Conservation (phyloP, 768 basidiomycete species). For the Austroboletus eburneus region DNA sequence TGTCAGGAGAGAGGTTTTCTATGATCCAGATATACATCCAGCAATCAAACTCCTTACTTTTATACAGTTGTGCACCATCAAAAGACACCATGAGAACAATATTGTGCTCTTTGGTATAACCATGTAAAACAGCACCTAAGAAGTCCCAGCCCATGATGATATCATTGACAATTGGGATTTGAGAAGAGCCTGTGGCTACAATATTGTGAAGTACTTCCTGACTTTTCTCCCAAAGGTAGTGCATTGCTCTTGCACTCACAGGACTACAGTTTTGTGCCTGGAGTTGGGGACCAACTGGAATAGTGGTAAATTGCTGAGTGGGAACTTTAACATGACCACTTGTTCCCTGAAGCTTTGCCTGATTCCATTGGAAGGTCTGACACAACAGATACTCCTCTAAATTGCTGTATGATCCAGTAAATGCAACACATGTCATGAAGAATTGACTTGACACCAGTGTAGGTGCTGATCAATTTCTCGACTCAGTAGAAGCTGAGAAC, state of each 20-base stretch:
- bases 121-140: not conserved
- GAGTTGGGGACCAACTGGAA: slow-evolving; percentile 41
- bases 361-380: slow-evolving; percentile 23
- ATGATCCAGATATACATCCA: slow-evolving; percentile 40
- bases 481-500: slow-evolving; percentile 13
- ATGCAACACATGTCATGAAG: slow-evolving; percentile 43
- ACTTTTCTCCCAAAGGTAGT: too few species aligned
- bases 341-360: not conserved
- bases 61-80: slow-evolving; percentile 39
- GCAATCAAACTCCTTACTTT: slow-evolving; percentile 5
- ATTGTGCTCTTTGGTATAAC: slow-evolving; percentile 16
- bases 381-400: slow-evolving; percentile 8
- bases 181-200: too few species aligned
- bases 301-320: slow-evolving; percentile 32
- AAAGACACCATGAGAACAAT: slow-evolving; percentile 35
- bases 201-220: too few species aligned
- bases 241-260: slow-evolving; percentile 13
- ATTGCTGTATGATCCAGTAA: slow-evolving; percentile 33
- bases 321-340: slow-evolving; percentile 20
- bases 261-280: slow-evolving; percentile 33
- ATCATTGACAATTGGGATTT: not conserved
- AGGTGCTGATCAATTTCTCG: not conserved
- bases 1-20: slow-evolving; percentile 4
- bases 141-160: slow-evolving; percentile 11
- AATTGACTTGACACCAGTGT: slow-evolving; percentile 32